phyloP scores from a whole-genome alignment of 306 rosid species.

The Aeschynomene evenia region DNA sequence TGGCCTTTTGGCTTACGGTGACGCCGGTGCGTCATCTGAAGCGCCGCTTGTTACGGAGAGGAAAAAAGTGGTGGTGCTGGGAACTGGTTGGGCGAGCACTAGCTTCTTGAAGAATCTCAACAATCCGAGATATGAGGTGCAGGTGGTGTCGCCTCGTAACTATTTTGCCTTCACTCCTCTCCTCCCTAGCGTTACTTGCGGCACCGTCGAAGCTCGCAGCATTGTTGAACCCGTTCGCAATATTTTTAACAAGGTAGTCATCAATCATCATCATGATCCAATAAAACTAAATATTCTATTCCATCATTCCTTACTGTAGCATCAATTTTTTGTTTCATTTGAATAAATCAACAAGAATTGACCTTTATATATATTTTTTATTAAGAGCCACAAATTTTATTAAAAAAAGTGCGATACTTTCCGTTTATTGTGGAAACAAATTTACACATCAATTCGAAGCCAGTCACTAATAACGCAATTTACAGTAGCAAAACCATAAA shows the following conservation, averaged over 20 bases:
- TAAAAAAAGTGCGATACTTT: background rate
- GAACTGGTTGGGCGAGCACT: constrained; percentile 99
- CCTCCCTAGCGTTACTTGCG: constrained; percentile 93
- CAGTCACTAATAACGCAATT: no score
- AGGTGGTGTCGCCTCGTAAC: constrained; percentile 87
- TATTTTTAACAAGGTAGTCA: constrained; percentile 64
- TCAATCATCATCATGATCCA: no score
- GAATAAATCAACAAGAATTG: background rate
- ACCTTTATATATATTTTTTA: background rate
- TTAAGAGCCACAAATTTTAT: background rate
- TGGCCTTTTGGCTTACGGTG: constrained; percentile 68
- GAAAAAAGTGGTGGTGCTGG: constrained; percentile 88
- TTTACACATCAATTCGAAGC: background rate
- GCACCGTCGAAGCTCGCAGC: constrained; percentile 94
- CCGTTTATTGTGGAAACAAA: background rate
- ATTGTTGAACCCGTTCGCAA: constrained; percentile 89
- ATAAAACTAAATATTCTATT: no score
- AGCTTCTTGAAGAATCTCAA: constrained; percentile 80
- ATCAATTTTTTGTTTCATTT: background rate
- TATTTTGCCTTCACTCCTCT: constrained; percentile 93
- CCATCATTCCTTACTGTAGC: background rate
- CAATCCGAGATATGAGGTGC: constrained; percentile 68
- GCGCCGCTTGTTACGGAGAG: constrained; percentile 39
- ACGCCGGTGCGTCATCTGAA: constrained; percentile 41
- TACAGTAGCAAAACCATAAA: no score